phyloP scores from a whole-genome alignment of 192 early-diverging fungal genomes.

The Umbelopsis vinacea region DNA sequence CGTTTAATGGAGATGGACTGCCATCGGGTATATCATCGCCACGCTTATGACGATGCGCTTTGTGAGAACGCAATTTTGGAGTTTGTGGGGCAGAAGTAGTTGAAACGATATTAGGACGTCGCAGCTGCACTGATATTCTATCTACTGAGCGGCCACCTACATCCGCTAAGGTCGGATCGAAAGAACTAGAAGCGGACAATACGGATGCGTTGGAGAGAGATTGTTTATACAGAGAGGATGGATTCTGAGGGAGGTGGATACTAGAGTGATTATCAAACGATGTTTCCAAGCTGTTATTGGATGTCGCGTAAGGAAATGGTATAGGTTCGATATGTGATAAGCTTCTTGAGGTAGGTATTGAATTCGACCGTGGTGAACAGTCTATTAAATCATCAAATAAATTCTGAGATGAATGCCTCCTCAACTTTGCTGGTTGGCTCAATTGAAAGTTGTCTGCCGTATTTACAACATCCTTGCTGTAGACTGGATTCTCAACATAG shows the following conservation, averaged over 20 bases:
- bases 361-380: background rate
- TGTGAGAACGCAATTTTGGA: conserved; percentile 17
- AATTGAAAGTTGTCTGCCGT: background rate
- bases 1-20: background rate
- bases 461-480: background rate
- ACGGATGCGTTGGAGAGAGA: background rate
- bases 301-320: background rate
- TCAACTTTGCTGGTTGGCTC: background rate
- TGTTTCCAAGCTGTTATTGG: background rate
- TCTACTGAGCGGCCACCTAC: background rate
- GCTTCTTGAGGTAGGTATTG: conserved; percentile 17
- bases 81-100: conserved; percentile 41
- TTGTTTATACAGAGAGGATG: background rate
- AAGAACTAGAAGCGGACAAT: background rate
- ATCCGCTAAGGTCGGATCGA: background rate
- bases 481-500: background rate
- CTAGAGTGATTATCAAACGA: background rate
- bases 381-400: background rate
- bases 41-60: conserved; percentile 8
- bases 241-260: background rate
- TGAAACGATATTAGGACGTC: conserved; percentile 22
- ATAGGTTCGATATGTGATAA: conserved; percentile 12
- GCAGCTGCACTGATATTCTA: conserved; percentile 22
- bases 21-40: conserved; percentile 15
- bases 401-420: conserved; percentile 14